These are phyloP conservation scores for Dothistroma pini DNA, from an alignment of 2,329 filamentous ascomycete genomes.

Conservation along the genomic window DNA sequence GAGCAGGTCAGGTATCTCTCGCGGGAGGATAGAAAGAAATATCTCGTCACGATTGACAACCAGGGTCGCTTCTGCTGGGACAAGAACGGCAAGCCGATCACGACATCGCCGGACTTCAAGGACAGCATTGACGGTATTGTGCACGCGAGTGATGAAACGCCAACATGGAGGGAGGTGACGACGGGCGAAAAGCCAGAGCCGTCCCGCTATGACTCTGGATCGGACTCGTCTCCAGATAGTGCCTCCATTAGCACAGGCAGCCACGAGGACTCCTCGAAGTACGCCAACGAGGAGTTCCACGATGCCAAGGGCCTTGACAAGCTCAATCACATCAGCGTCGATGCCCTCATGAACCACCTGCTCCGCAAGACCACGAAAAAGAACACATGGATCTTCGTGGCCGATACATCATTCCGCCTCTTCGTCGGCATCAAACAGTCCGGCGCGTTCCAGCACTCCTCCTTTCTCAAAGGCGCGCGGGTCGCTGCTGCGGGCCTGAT, in stretches of 20 bases:
- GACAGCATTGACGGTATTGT: constrained; percentile 69
- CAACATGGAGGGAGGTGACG: constrained; percentile 39
- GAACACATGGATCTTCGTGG: constrained; percentile 92
- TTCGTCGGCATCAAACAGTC: constrained; percentile 89
- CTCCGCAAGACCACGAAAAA: constrained; percentile 75
- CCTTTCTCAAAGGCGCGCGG: constrained; percentile 77
- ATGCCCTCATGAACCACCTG: constrained; percentile 73
- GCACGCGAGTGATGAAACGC: constrained; percentile 41
- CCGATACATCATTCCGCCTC: constrained; percentile 77
- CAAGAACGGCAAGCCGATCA: constrained; percentile 74
- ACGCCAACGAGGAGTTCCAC: constrained; percentile 61
- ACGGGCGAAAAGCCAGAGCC: constrained; percentile 31
- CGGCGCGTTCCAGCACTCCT: constrained; percentile 86
- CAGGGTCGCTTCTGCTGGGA: constrained; percentile 80
- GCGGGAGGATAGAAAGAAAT: constrained; percentile 74
- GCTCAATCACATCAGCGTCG: constrained; percentile 64
- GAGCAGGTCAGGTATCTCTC: constrained; percentile 82
- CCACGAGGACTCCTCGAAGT: constrained; percentile 60
- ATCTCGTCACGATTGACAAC: constrained; percentile 71
- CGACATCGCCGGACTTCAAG: constrained; percentile 69
- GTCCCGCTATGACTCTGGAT: constrained; percentile 5
- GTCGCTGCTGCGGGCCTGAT: constrained; percentile 81
- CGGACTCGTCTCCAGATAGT: constrained; percentile 30
- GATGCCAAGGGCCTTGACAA: constrained; percentile 59
- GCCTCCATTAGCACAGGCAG: constrained; percentile 48